Conservation (phyloP, 768 basidiomycete genomes). For the Scleroderma bovista region DNA sequence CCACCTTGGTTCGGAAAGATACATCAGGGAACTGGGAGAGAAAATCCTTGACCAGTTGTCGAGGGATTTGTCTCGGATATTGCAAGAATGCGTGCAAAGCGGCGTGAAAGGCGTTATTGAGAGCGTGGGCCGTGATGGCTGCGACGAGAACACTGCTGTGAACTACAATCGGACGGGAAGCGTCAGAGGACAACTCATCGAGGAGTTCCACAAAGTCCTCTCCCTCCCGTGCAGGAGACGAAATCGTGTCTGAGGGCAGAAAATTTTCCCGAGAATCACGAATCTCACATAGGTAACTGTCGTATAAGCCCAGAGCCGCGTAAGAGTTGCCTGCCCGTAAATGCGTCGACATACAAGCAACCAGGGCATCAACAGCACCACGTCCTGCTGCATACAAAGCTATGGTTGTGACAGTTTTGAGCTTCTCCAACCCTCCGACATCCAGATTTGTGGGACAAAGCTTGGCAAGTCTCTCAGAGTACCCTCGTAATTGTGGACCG, state of each 20-base stretch:
- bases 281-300: conserved; percentile 28
- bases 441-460: conserved; percentile 19
- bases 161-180: conserved; percentile 7
- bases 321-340: conserved; percentile 37
- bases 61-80: conserved; percentile 33
- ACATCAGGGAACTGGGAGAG: conserved; percentile 34
- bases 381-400: conserved; percentile 43
- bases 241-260: conserved; percentile 9
- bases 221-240: conserved; percentile 9
- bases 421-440: conserved; percentile 24
- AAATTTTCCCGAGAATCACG: conserved; percentile 15
- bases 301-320: conserved; percentile 42
- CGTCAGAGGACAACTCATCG: conserved; percentile 16
- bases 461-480: conserved; percentile 31
- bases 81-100: conserved; percentile 44
- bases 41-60: conserved; percentile 33
- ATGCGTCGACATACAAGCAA: conserved; percentile 43
- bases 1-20: conserved; percentile 36
- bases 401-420: conserved; percentile 38
- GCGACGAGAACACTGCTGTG: conserved; percentile 42
- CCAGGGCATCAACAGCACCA: conserved; percentile 43
- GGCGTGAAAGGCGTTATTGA: conserved; percentile 49
- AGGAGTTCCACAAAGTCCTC: conserved; percentile 22
- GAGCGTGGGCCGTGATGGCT: conserved; percentile 56
- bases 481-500: conserved; percentile 37